These are phyloP conservation scores for Coemansia erecta DNA, from an alignment of 192 early-diverging fungal genomes.

Conservation along the genomic window DNA sequence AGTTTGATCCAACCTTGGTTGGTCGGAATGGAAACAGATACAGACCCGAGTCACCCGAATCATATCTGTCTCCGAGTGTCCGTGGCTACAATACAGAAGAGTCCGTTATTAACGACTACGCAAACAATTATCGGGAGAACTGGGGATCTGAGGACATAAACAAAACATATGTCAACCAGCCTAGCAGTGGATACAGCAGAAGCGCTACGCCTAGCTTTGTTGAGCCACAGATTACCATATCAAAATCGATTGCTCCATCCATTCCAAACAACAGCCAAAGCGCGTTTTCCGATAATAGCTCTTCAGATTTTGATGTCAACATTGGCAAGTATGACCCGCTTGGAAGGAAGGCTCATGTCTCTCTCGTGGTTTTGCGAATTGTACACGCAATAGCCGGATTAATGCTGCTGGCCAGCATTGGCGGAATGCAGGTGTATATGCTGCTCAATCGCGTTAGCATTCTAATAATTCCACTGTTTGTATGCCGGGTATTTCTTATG, in stretches of 20 bases:
- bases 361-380: conserved; percentile 19
- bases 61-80: neutral
- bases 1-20: conserved; percentile 11
- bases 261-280: neutral
- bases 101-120: neutral
- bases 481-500: conserved; percentile 35
- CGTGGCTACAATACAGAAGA: neutral
- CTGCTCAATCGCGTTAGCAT: conserved; percentile 15
- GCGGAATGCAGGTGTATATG: conserved; percentile 43
- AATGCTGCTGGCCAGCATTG: conserved; percentile 18
- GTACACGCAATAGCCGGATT: conserved; percentile 9
- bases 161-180: conserved; percentile 4
- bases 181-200: neutral
- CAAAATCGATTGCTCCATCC: no score
- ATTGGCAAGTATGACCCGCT: no score
- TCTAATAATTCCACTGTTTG: conserved; percentile 30
- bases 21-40: conserved; percentile 9
- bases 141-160: neutral
- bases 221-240: neutral
- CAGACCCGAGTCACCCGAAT: neutral
- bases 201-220: conserved; percentile 4
- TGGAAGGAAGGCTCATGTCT: neutral
- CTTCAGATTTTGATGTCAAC: no score
- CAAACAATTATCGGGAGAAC: neutral
- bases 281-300: no score